Evolutionary conservation across 257 asterid species (phyloP).

Genomic region (Striga asiatica): DNA sequence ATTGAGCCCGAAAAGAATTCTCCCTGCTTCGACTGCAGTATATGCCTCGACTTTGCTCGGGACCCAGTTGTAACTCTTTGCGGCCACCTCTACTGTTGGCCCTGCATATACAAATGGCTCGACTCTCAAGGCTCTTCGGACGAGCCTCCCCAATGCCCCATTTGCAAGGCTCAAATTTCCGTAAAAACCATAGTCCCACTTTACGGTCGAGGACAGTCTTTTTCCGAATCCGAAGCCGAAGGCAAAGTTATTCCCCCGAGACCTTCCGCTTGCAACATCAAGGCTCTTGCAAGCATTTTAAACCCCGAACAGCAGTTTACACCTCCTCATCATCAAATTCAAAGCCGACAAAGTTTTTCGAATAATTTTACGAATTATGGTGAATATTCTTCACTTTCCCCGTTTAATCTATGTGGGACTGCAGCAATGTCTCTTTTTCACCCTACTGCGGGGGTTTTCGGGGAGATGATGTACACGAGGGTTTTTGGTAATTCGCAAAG

Average conservation of each 20-base stretch:
- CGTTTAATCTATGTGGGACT: constrained; percentile 17
- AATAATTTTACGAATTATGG: not conserved
- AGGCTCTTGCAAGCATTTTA: constrained; percentile 21
- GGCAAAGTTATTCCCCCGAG: constrained; percentile 55
- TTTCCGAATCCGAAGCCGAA: constrained; percentile 29
- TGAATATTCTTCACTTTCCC: constrained; percentile 16
- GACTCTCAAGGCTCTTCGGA: constrained; percentile 31
- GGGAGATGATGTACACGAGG: constrained; percentile 70
- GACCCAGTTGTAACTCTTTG: constrained; percentile 83
- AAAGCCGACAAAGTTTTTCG: constrained; percentile 8
- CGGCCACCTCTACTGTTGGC: constrained; percentile 93
- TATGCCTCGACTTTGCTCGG: constrained; percentile 59
- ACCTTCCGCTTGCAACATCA: constrained; percentile 43
- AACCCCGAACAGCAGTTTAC: constrained; percentile 22
- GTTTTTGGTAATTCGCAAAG: constrained; percentile 63
- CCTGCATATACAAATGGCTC: constrained; percentile 81
- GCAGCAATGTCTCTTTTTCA: constrained; percentile 10
- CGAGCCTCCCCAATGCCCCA: constrained; percentile 48
- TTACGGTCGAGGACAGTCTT: constrained; percentile 49
- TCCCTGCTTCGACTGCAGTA: constrained; percentile 73
- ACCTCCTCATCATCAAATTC: constrained; percentile 15
- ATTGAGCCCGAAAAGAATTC: constrained; percentile 32
- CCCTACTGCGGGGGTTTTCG: constrained; percentile 28
- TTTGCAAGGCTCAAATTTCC: constrained; percentile 79
- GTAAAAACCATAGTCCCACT: constrained; percentile 58